Evolutionary conservation across 768 basidiomycete genomes (phyloP), one percentile per base, ranked within the genome.

Genomic region (Hericium coralloides): DNA sequence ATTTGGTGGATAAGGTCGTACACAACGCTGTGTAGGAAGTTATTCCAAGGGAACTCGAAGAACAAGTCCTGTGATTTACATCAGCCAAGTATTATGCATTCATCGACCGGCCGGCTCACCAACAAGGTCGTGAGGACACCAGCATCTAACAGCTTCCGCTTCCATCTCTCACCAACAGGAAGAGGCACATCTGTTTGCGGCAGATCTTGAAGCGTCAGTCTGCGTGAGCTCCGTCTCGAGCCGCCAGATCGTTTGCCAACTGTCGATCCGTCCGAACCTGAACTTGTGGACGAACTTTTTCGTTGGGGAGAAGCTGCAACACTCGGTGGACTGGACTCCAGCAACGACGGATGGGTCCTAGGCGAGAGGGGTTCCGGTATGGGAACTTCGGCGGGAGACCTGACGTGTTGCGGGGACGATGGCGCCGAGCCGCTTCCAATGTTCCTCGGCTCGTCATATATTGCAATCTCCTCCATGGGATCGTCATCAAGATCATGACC

Each of bases 1-100:
- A 98, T 86, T 69, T 98, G 97, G 67, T 98, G 97, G 1, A 98
- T 77, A 57, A 97, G 75, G 68, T 99, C 97, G 67, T 98, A 98
- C 17, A 97, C 92, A 31, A 94, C 87, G 65, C 91, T 93, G 68
- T 99, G 97, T 31, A 98, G 73, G 69, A 98, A 98, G 68, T 98
- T 98, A 72, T 99, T 98, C 87, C 91, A 92, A 0, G 95, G 94
- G 65, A 87, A 97, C 59, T 89, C 86, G 68, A 98, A 98, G 76
- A 98, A 98, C 38, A 98, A 77, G 64, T 95, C 90, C 93, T 95
- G 64, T 48, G 53, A 18, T 59, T 39, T 55, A 22, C 45, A 43
- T 49, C 38, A 60, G 43, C 56, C 48, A 23, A 51, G 25, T 7
- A 17, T 26, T 56, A 25, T 20, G 55, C 45, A 25, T 38, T n/a